Base-by-base conservation (phyloP, 2,329 filamentous ascomycete genomes). In the Xylaria sp. region DNA sequence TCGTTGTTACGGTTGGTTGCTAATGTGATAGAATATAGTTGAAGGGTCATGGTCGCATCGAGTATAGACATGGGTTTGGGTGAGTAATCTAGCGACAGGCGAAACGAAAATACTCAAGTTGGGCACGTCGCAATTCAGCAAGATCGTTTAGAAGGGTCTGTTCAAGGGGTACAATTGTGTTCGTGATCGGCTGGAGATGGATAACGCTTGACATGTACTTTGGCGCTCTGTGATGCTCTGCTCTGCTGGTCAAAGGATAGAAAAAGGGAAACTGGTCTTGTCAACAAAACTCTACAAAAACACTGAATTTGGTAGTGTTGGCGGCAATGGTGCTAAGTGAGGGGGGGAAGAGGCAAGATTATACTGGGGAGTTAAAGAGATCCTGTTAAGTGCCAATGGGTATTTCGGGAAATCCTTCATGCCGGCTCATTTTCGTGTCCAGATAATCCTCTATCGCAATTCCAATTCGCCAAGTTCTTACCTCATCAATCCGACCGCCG, bases 11-110 rank as follows among this genome's bases (percentile, higher is more conserved):
- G 59, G 64, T 50, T 46, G 63, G 55, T 41, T 60, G 71, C 74
- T 77, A 72, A 77, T 69, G 44, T 5, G 34, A 55, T 63, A 18
- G 54, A 31, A 55, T 65, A 37, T 65, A 77, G 76, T 69, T 77
- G 69, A 76, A 67, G 61, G 54, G 66, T 48, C 60, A 62, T 70
- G 39, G 62, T 65, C 54, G 37, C 56, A 51, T 66, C 58, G 58
- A 70, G 69, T 65, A 71, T 67, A 72, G 55, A 70, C 44, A 65
- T 64, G 55, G 65, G 60, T 48, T 56, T 58, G 41, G 46, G 55
- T 66, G 51, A 39, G 55, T 64, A 67, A 62, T 66, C 60, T 60
- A 67, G 59, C 51, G 59, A 64, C 46, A 50, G 65, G 63, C 61
- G 64, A 52, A 66, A 58, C 60, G 52, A 70, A 67, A 57, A 65